Evolutionary conservation across 805 yeast species (phyloP).

Genomic region (Kodamaea sagamina): DNA sequence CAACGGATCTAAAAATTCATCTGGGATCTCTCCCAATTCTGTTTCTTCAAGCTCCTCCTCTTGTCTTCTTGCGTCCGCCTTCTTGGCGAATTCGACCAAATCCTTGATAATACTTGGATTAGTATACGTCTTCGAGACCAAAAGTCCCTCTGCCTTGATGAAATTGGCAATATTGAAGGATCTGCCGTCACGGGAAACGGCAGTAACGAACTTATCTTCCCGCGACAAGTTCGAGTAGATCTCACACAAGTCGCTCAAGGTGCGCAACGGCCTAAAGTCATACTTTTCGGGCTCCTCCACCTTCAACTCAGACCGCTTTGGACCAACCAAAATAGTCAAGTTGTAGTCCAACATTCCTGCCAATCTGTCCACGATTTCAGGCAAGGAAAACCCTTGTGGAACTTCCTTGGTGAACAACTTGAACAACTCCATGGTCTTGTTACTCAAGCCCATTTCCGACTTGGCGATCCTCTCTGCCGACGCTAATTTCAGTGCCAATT

Average conservation of each 20-base stretch:
- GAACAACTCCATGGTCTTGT: slow-evolving; percentile 78
- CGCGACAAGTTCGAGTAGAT: slow-evolving; percentile 72
- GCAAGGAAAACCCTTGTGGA: slow-evolving; percentile 80
- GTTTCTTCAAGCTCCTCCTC: slow-evolving; percentile 79
- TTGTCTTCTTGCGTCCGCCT: slow-evolving; percentile 61
- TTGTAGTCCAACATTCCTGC: slow-evolving; percentile 97
- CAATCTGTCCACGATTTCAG: slow-evolving; percentile 89
- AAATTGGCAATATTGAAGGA: slow-evolving; percentile 74
- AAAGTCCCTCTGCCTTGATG: slow-evolving; percentile 66
- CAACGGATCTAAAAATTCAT: slow-evolving; percentile 93
- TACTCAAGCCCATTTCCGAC: slow-evolving; percentile 79
- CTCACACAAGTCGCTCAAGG: slow-evolving; percentile 68
- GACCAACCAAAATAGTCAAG: slow-evolving; percentile 90
- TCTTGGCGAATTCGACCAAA: slow-evolving; percentile 57
- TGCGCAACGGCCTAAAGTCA: slow-evolving; percentile 74
- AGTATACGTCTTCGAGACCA: slow-evolving; percentile 54
- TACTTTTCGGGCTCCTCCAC: slow-evolving; percentile 83
- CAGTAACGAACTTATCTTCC: slow-evolving; percentile 66
- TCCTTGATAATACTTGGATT: slow-evolving; percentile 51
- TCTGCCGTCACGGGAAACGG: slow-evolving; percentile 90
- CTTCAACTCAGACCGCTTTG: slow-evolving; percentile 84
- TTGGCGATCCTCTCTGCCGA: slow-evolving; percentile 75
- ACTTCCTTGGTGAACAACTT: slow-evolving; percentile 81
- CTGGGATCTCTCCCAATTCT: slow-evolving; percentile 93
- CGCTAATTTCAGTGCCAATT: slow-evolving; percentile 55